Base-by-base conservation (phyloP, 108 stramenopile species). In the Schizochytrium sp. region DNA sequence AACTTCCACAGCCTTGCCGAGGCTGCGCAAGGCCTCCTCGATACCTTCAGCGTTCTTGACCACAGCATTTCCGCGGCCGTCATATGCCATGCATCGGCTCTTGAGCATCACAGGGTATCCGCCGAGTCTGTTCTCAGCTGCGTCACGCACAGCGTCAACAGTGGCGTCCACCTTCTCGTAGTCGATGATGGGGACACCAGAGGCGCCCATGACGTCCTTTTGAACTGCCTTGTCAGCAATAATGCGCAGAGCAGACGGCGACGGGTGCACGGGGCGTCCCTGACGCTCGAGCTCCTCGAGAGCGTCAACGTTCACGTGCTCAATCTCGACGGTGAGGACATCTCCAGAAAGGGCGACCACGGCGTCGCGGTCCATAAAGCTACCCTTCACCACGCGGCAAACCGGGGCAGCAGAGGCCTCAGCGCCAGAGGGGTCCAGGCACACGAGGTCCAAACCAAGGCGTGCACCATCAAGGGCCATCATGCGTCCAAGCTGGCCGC, bases 401-500 rank as follows among this genome's bases (percentile, higher is more conserved):
- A 93, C 92, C 87, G 91, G 92, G 13, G 95, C 96, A 4, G 96
- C 94, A 10, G 97, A 96, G 88, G 95, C 95, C 3, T 73, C 49
- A 19, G 72, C 61, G 15, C 96, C 97, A 13, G 50, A 59, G 8
- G 93, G 94, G 89, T 99, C 99, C 46, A 99, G 94, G 88, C 97
- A 96, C 59, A 87, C 93, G 92, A 98, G 94, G 88, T 92, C 72
- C 61, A 98, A 92, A 60, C 96, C 96, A 8, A 99, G 93, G 15
- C 98, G 97, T 56, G 97, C 96, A 7, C 96, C 97, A 88, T 98
- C 98, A 87, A 98, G 92, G 17, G 97, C 97, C 98, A 99, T 99
- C 99, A 99, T 99, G 49, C 98, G 97, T 15, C 99, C 99, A 59
- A 99, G 93, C 89, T 99, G 99, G 42, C 99, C 99, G 46, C 99